These are phyloP conservation scores for Seiridium cupressi DNA, from an alignment of 2,329 filamentous ascomycete species.

Conservation along the genomic window DNA sequence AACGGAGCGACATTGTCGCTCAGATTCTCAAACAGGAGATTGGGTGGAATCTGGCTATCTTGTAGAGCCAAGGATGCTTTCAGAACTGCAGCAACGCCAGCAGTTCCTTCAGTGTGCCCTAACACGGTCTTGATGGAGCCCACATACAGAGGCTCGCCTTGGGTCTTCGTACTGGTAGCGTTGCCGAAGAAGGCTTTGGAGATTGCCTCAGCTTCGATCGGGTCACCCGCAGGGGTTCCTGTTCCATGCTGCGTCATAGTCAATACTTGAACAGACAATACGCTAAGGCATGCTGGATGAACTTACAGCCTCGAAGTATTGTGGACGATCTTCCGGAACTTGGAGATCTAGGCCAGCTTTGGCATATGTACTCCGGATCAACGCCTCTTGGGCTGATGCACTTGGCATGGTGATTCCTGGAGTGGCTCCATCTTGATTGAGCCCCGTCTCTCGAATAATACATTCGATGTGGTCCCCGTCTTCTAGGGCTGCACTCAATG, in stretches of 20 bases:
- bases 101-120: conserved; percentile 20
- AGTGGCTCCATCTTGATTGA: conserved; percentile 36
- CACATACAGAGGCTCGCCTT: conserved; percentile 9
- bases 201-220: conserved; percentile 21
- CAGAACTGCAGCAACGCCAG: conserved; percentile 18
- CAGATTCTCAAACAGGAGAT: conserved; percentile 23
- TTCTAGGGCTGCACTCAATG: conserved; percentile 32
- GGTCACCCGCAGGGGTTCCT: conserved; percentile 23
- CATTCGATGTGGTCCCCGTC: conserved; percentile 30
- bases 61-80: conserved; percentile 13
- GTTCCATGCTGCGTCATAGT: too few relatives aligned
- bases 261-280: too few relatives aligned
- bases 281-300: too few relatives aligned
- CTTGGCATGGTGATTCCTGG: conserved; percentile 40
- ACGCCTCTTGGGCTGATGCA: conserved; percentile 22
- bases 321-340: conserved; percentile 10
- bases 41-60: conserved; percentile 20
- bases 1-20: conserved; percentile 21
- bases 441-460: conserved; percentile 29
- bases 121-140: conserved; percentile 18
- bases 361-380: conserved; percentile 29
- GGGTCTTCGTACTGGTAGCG: too few relatives aligned
- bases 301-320: conserved; percentile 28
- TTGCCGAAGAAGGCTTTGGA: conserved; percentile 13
- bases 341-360: conserved; percentile 24